Evolutionary conservation across 2,329 filamentous ascomycete genomes (phyloP).

Genomic region (Akanthomyces dipterigenus): DNA sequence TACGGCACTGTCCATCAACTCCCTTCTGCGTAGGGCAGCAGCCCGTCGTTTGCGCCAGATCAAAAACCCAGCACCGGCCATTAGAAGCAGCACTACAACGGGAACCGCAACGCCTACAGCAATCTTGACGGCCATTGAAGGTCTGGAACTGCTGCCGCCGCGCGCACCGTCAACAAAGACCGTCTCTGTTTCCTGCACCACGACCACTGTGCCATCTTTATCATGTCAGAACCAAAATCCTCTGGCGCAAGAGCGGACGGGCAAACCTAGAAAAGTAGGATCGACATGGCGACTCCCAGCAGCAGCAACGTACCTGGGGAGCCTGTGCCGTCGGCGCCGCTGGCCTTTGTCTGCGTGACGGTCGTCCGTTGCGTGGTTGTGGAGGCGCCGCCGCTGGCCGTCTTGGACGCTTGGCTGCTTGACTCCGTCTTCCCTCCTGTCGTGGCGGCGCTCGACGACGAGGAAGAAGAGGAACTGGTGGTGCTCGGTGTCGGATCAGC

Average conservation of each 20-base stretch:
- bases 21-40: too few relatives aligned
- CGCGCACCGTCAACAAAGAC: neutral
- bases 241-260: neutral
- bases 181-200: slow-evolving; percentile 4
- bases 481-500: slow-evolving; percentile 11
- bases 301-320: slow-evolving; percentile 25
- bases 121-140: neutral
- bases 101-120: neutral
- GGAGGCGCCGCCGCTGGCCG: neutral
- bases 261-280: slow-evolving; percentile 6
- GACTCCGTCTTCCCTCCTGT: slow-evolving; percentile 14
- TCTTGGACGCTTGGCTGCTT: slow-evolving; percentile 11
- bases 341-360: slow-evolving; percentile 21
- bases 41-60: neutral
- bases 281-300: slow-evolving; percentile 12
- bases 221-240: neutral
- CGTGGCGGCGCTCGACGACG: neutral
- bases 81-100: neutral
- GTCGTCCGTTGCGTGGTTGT: slow-evolving; percentile 20
- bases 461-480: neutral
- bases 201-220: neutral
- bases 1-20: neutral
- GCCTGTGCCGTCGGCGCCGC: slow-evolving; percentile 16
- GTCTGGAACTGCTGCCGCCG: neutral
- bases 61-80: neutral